phyloP scores from a whole-genome alignment of 768 basidiomycete genomes.

The Tricholoma sp. region DNA sequence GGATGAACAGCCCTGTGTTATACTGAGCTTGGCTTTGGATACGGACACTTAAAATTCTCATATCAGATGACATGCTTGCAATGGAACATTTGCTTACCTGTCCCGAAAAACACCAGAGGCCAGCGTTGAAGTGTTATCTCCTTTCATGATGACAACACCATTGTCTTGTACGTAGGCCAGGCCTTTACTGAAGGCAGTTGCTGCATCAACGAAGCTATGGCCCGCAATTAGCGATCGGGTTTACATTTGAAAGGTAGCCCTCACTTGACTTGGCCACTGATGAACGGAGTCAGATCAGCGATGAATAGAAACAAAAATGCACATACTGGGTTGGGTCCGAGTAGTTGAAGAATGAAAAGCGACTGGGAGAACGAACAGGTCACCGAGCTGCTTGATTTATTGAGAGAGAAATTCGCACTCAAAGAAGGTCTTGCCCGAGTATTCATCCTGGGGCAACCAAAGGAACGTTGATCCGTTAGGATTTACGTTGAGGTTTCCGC shows the following conservation, averaged over 20 bases:
- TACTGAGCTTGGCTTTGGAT: constrained; percentile 62
- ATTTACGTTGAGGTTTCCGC: constrained; percentile 36
- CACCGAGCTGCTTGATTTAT: not conserved
- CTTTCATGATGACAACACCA: constrained; percentile 68
- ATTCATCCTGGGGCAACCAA: constrained; percentile 67
- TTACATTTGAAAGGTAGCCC: constrained; percentile 17
- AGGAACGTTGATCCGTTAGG: constrained; percentile 47
- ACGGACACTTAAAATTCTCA: constrained; percentile 48
- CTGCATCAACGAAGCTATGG: constrained; percentile 46
- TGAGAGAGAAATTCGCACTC: constrained; percentile 41
- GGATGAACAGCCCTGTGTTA: constrained; percentile 76
- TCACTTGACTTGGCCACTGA: constrained; percentile 68
- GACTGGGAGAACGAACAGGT: constrained; percentile 29
- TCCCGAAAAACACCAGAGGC: constrained; percentile 47
- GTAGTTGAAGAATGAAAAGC: constrained; percentile 54
- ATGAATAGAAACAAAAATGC: constrained; percentile 7
- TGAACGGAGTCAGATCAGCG: constrained; percentile 11
- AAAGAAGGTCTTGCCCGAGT: constrained; percentile 63
- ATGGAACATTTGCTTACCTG: constrained; percentile 38
- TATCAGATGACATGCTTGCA: not conserved
- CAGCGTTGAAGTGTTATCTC: constrained; percentile 61
- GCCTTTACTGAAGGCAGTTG: constrained; percentile 45
- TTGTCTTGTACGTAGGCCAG: constrained; percentile 55
- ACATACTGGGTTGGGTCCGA: constrained; percentile 66
- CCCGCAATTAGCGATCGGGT: not conserved